A percentile compares a stretch with the other conserved stretches of the same genome.
phyloP scores from a whole-genome alignment of 139 green algal genomes.

The Microglena sp. region DNA sequence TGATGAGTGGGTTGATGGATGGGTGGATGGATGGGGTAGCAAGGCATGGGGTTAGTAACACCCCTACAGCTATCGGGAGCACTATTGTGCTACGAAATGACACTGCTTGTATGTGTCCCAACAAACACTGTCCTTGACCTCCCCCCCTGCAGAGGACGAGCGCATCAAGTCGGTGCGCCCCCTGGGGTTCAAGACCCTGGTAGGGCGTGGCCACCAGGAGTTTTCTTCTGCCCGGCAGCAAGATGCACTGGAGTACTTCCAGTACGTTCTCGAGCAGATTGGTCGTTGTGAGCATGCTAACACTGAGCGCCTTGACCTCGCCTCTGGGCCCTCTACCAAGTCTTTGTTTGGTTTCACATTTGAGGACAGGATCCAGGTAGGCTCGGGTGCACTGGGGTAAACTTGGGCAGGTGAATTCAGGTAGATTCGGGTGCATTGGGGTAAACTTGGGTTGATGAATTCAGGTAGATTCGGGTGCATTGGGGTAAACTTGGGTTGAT shows the following conservation, averaged over 20 bases:
- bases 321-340: constrained; percentile 1
- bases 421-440: too few relatives aligned
- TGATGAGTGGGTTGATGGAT: too few relatives aligned
- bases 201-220: constrained; percentile 79
- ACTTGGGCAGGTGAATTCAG: background rate
- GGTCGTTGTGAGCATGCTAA: constrained; percentile 24
- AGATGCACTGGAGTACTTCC: constrained; percentile 89
- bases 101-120: too few relatives aligned
- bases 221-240: constrained; percentile 69
- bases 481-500: too few relatives aligned
- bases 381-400: constrained; percentile 1
- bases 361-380: constrained; percentile 16
- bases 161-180: constrained; percentile 51
- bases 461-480: too few relatives aligned
- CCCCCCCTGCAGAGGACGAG: constrained; percentile 9
- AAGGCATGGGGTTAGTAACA: too few relatives aligned
- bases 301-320: constrained; percentile 17
- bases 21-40: too few relatives aligned
- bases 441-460: too few relatives aligned
- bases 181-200: constrained; percentile 71
- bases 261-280: constrained; percentile 76
- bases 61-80: too few relatives aligned
- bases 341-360: background rate
- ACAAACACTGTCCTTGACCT: background rate
- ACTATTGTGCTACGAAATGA: too few relatives aligned